Percentiles rank a stretch among this genome's conserved stretches.
Conservation (phyloP, 768 basidiomycete species). For the Podaxis sp. region DNA sequence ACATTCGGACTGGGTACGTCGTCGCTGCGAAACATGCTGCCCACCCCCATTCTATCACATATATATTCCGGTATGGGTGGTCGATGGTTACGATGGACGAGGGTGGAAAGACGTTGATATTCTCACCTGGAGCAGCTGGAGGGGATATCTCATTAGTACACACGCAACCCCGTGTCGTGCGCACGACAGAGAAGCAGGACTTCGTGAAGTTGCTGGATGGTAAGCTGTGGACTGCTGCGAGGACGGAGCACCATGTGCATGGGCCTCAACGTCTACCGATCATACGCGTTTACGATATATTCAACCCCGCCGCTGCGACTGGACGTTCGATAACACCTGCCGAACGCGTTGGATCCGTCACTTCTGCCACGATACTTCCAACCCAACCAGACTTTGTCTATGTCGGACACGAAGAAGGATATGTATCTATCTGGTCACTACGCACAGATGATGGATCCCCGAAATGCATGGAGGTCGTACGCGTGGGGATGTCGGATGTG, state of each 20-base stretch:
- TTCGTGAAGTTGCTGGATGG: constrained; percentile 75
- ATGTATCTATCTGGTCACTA: constrained; percentile 77
- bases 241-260: constrained; percentile 35
- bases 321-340: constrained; percentile 56
- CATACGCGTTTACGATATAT: constrained; percentile 79
- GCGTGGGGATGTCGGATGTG: constrained; percentile 80
- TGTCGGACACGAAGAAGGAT: constrained; percentile 91
- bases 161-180: constrained; percentile 53
- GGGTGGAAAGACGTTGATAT: constrained; percentile 77
- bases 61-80: constrained; percentile 70
- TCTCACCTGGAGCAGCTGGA: constrained; percentile 41
- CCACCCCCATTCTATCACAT: constrained; percentile 64
- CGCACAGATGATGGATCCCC: constrained; percentile 56
- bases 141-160: constrained; percentile 44
- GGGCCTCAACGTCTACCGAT: constrained; percentile 55
- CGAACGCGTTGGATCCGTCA: constrained; percentile 80
- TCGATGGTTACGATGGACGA: constrained; percentile 86
- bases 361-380: constrained; percentile 74
- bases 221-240: constrained; percentile 79
- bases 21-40: constrained; percentile 55
- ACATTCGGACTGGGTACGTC: constrained; percentile 59
- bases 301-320: constrained; percentile 56
- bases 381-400: constrained; percentile 66
- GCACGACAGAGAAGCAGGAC: constrained; percentile 80
- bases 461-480: constrained; percentile 70